phyloP scores from a whole-genome alignment of 2,329 filamentous ascomycete genomes.

The Harringtonia lauricola region DNA sequence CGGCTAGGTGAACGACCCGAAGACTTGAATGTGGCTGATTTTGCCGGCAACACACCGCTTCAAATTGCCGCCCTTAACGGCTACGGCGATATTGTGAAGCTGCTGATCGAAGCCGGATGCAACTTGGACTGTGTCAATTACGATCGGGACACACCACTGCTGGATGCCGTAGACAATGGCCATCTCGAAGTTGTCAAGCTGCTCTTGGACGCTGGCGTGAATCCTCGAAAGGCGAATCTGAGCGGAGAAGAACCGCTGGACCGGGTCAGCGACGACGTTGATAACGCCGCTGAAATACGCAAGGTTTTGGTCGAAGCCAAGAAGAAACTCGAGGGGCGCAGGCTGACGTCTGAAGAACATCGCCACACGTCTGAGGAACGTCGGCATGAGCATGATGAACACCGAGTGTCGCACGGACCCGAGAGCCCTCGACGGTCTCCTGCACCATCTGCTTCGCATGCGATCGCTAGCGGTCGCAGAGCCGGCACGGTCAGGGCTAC shows the following conservation, averaged over 20 bases:
- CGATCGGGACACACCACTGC: slow-evolving; percentile 82
- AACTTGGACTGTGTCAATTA: slow-evolving; percentile 69
- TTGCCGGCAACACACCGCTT: slow-evolving; percentile 90
- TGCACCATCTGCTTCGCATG: slow-evolving; percentile 23
- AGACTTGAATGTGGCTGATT: slow-evolving; percentile 81
- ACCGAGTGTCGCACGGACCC: slow-evolving; percentile 40
- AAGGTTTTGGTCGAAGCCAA: slow-evolving; percentile 50
- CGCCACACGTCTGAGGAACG: slow-evolving; percentile 35
- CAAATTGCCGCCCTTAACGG: slow-evolving; percentile 89
- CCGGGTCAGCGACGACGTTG: slow-evolving; percentile 61
- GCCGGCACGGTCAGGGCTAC: slow-evolving; percentile 45
- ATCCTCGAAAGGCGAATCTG: slow-evolving; percentile 84
- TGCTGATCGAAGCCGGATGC: slow-evolving; percentile 76
- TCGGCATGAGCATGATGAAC: slow-evolving; percentile 35
- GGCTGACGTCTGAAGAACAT: slow-evolving; percentile 48
- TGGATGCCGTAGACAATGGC: slow-evolving; percentile 94
- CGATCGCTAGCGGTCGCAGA: slow-evolving; percentile 31
- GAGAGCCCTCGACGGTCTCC: slow-evolving; percentile 50
- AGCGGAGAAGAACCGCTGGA: slow-evolving; percentile 88
- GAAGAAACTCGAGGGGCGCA: slow-evolving; percentile 41
- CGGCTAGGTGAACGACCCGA: slow-evolving; percentile 70
- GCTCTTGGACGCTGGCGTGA: slow-evolving; percentile 75
- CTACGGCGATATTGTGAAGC: slow-evolving; percentile 74
- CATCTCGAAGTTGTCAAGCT: slow-evolving; percentile 82
- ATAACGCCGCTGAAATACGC: slow-evolving; percentile 73